phyloP scores from a whole-genome alignment of 805 yeast species.

The Pichia heedii region DNA sequence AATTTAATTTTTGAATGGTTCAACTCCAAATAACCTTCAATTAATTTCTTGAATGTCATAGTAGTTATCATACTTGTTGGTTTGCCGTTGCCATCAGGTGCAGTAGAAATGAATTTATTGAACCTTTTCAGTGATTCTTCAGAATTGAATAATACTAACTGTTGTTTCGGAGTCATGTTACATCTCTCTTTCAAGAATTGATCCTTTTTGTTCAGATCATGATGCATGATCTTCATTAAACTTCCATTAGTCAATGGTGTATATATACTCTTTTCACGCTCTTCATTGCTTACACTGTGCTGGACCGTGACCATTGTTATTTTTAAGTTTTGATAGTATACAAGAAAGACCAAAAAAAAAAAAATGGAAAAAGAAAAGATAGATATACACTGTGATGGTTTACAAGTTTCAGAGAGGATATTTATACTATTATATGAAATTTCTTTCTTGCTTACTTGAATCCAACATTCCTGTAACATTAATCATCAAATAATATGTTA shows the following conservation, averaged over 20 bases:
- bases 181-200: neutral
- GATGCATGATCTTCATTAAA: neutral
- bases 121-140: neutral
- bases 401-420: too few species aligned
- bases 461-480: too few species aligned
- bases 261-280: neutral
- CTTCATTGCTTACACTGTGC: neutral
- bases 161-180: neutral
- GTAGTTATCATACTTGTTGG: neutral
- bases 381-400: too few species aligned
- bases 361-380: too few species aligned
- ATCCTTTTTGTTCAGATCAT: neutral
- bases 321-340: too few species aligned
- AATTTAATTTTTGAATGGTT: neutral
- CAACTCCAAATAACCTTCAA: neutral
- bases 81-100: neutral
- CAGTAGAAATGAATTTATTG: neutral
- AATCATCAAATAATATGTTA: too few species aligned
- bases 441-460: too few species aligned
- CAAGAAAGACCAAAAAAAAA: too few species aligned
- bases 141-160: neutral
- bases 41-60: neutral
- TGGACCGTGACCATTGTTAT: too few species aligned
- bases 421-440: too few species aligned
- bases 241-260: neutral